Conservation (phyloP, 352 stramenopile species). For the Salisapilia sapeloensis region DNA sequence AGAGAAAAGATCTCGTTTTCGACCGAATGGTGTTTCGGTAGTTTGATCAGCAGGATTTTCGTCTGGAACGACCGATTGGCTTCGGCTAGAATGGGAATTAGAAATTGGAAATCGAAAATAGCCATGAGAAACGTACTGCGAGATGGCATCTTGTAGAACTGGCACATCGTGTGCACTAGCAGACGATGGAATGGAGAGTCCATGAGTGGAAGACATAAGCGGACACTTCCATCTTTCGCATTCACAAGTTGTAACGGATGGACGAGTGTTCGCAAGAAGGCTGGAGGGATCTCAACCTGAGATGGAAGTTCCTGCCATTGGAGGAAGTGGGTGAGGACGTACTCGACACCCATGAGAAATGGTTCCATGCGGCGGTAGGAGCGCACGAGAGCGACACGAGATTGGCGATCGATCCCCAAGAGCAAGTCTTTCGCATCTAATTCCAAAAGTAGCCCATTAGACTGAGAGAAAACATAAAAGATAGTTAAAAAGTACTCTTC, state of each 20-base stretch:
- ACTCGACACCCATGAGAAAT: slow-evolving; percentile 69
- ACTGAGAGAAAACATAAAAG: neutral
- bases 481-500: neutral
- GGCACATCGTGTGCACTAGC: slow-evolving; percentile 76
- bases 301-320: slow-evolving; percentile 69
- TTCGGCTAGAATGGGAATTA: slow-evolving; percentile 17
- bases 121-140: slow-evolving; percentile 26
- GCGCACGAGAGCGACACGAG: slow-evolving; percentile 41
- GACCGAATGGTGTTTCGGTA: slow-evolving; percentile 26
- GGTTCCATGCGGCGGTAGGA: slow-evolving; percentile 45
- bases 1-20: slow-evolving; percentile 42
- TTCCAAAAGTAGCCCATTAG: neutral
- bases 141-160: slow-evolving; percentile 76
- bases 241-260: slow-evolving; percentile 44
- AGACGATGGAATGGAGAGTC: slow-evolving; percentile 78
- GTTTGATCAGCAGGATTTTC: slow-evolving; percentile 71
- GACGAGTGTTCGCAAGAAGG: slow-evolving; percentile 34
- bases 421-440: slow-evolving; percentile 71
- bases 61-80: slow-evolving; percentile 45
- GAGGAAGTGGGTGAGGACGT: slow-evolving; percentile 64
- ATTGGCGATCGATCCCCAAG: slow-evolving; percentile 43
- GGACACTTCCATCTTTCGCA: slow-evolving; percentile 38
- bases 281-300: slow-evolving; percentile 39
- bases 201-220: slow-evolving; percentile 52
- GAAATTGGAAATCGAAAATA: neutral